phyloP scores from a whole-genome alignment of 805 yeast genomes.

The Wickerhamomyces sydowiorum region DNA sequence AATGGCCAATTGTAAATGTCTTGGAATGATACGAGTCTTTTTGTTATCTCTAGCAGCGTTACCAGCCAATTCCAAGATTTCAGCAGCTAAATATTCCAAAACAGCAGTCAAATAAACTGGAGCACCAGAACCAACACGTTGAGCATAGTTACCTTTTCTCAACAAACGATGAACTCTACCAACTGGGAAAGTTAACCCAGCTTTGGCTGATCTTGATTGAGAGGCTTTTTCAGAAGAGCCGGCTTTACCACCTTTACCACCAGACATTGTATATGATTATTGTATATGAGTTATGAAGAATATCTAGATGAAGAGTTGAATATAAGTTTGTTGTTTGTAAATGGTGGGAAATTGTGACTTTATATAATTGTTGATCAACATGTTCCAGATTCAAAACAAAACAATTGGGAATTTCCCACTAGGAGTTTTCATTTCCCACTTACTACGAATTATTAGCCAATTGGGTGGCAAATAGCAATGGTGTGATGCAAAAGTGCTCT shows the following conservation, averaged over 20 bases:
- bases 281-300: neutral
- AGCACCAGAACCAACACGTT: slow-evolving; percentile 97
- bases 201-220: slow-evolving; percentile 93
- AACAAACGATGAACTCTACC: slow-evolving; percentile 94
- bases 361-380: neutral
- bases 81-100: slow-evolving; percentile 90
- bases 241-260: slow-evolving; percentile 71
- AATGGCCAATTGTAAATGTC: slow-evolving; percentile 95
- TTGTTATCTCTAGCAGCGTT: slow-evolving; percentile 98
- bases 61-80: slow-evolving; percentile 95
- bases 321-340: neutral
- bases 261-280: slow-evolving; percentile 46
- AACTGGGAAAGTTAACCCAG: slow-evolving; percentile 96
- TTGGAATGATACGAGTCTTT: slow-evolving; percentile 96
- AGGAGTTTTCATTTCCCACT: neutral
- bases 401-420: neutral
- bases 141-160: slow-evolving; percentile 93
- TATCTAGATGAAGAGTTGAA: neutral
- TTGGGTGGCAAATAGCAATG: neutral
- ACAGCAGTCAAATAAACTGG: slow-evolving; percentile 94
- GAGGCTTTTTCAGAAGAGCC: slow-evolving; percentile 87
- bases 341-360: neutral
- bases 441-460: too few species aligned
- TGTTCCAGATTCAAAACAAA: slow-evolving; percentile 2
- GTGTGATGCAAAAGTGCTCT: slow-evolving; percentile 1